These are phyloP conservation scores for Aspergillus campestris DNA, from an alignment of 495 filamentous ascomycete species.

Conservation along the genomic window DNA sequence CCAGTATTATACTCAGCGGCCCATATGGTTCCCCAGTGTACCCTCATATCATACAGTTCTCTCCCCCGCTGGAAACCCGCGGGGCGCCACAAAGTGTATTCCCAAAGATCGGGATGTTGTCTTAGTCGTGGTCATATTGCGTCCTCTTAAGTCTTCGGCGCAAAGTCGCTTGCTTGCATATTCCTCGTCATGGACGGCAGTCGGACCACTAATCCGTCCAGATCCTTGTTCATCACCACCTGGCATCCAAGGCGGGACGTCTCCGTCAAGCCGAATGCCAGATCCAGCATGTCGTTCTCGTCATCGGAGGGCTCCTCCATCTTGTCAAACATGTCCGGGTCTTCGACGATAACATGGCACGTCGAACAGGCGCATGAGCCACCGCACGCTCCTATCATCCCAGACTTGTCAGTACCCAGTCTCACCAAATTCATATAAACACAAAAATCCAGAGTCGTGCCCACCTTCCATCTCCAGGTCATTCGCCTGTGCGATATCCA, in stretches of 20 bases:
- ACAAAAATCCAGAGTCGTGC: too few relatives aligned
- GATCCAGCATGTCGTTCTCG: conserved; percentile 98
- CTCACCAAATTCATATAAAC: too few relatives aligned
- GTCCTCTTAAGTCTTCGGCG: conserved; percentile 25
- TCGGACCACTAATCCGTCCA: conserved; percentile 78
- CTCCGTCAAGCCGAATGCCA: conserved; percentile 93
- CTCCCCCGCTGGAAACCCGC: background rate
- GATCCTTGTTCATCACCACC: conserved; percentile 78
- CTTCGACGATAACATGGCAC: conserved; percentile 89
- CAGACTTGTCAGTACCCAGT: too few relatives aligned
- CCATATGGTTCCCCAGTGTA: background rate
- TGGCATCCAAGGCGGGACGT: conserved; percentile 95
- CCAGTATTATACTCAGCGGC: conserved; percentile 7
- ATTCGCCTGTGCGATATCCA: conserved; percentile 90
- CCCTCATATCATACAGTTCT: background rate
- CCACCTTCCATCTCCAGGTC: conserved; percentile 95
- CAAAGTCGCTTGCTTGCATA: conserved; percentile 88
- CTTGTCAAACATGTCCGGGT: conserved; percentile 77
- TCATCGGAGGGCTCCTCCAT: conserved; percentile 92
- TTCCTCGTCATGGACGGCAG: conserved; percentile 93
- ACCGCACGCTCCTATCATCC: conserved; percentile 67
- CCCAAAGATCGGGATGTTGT: background rate
- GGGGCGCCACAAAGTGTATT: conserved; percentile 2
- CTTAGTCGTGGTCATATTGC: background rate
- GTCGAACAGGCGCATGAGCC: conserved; percentile 96